phyloP scores from a whole-genome alignment of 441 rosid species.

The Erodium texanum region DNA sequence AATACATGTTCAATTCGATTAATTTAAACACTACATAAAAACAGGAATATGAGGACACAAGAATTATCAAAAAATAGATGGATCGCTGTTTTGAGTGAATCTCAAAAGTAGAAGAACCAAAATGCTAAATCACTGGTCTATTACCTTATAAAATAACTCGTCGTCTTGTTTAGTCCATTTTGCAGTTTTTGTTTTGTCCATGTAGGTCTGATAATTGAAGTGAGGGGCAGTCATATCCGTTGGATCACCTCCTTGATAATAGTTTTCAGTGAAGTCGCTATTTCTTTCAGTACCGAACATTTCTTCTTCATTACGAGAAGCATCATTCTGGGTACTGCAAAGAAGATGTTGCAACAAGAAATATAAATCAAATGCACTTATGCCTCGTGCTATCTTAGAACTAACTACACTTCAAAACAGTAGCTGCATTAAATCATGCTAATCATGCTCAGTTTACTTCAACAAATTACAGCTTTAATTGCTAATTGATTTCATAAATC shows the following conservation, averaged over 20 bases:
- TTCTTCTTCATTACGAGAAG: slow-evolving; percentile 38
- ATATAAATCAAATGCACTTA: slow-evolving; percentile 10
- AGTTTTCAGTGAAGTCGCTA: no score
- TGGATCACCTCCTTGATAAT: slow-evolving; percentile 15
- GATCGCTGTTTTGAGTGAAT: no score
- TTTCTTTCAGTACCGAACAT: no score
- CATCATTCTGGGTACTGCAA: slow-evolving; percentile 32
- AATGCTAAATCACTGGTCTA: no score
- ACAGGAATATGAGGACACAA: no score
- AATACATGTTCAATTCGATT: not conserved
- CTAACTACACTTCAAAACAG: not conserved
- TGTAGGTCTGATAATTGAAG: slow-evolving; percentile 63
- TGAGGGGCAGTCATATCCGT: slow-evolving; percentile 24
- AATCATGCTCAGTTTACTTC: no score
- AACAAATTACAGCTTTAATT: no score
- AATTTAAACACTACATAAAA: no score
- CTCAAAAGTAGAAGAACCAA: no score
- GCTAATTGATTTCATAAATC: no score
- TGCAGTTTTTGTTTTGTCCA: slow-evolving; percentile 52
- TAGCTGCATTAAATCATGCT: not conserved
- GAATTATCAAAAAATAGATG: no score
- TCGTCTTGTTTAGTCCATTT: slow-evolving; percentile 90
- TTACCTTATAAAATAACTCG: slow-evolving; percentile 57
- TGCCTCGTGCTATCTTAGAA: not conserved
- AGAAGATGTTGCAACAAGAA: slow-evolving; percentile 12